Evolutionary conservation across 306 rosid genomes (phyloP).

Genomic region (Lathyrus oleraceus): DNA sequence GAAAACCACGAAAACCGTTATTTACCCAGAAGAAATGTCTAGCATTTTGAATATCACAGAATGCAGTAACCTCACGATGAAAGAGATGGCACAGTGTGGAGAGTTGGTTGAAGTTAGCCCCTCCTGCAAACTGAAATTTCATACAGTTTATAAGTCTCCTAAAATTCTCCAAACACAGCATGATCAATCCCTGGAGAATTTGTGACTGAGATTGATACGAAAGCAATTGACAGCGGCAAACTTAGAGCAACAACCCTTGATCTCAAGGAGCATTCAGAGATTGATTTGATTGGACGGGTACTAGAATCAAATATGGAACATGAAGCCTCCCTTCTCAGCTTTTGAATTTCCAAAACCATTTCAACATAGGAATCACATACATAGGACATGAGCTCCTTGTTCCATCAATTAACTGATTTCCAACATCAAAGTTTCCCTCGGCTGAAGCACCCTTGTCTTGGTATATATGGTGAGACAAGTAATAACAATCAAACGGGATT

Average conservation of each 20-base stretch:
- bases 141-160: conserved; percentile 31
- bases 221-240: conserved; percentile 48
- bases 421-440: conserved; percentile 66
- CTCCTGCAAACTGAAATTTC: conserved; percentile 44
- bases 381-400: conserved; percentile 90
- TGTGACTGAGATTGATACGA: conserved; percentile 38
- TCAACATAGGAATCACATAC: conserved; percentile 89
- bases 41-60: no score
- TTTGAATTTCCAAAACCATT: conserved; percentile 77
- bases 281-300: conserved; percentile 50
- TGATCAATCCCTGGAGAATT: conserved; percentile 44
- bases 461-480: no score
- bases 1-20: no score
- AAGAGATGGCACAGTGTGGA: no score
- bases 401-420: conserved; percentile 83
- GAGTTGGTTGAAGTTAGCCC: conserved; percentile 47
- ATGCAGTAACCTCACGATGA: no score
- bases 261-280: conserved; percentile 79
- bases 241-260: conserved; percentile 49
- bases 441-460: conserved; percentile 62
- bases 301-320: conserved; percentile 65
- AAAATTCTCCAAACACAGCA: conserved; percentile 38
- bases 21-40: no score
- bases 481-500: no score
- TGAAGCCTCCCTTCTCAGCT: conserved; percentile 66